Evolutionary conservation across 2,329 filamentous ascomycete species (phyloP), one percentile per base, ranked within the genome.

Genomic region (Mycosphaerella sp.): DNA sequence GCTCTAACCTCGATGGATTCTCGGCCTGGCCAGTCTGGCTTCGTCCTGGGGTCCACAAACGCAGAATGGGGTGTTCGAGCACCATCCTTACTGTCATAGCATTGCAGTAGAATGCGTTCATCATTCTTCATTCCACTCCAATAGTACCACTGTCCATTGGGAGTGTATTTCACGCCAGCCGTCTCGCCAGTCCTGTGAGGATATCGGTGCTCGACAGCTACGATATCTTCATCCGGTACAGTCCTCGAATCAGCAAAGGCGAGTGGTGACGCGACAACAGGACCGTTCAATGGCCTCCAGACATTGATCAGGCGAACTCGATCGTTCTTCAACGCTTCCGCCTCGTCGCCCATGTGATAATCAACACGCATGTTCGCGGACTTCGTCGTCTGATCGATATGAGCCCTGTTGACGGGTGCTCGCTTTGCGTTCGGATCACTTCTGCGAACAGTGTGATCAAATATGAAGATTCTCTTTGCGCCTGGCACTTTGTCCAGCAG

Each of bases 1-100:
- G 87, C 82, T 61, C 90, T 78, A 13, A 95, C 86, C 70, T 96
- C 90, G 66, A 96, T 95, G 66, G 89, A 95, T 75, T 95, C 87
- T 56, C 90, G 76, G 0, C 79, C 80, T 58, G 63, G 65, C 64
- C 64, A 68, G 4, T 84, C 87, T 34, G 82, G 82, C 14, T 81
- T 77, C 0, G 86, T 88, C 58, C 84, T 75, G 1, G 86, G 83
- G 66, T 96, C 86, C 30, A 76, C 74, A 70, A 96, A 96, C 0
- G 89, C 89, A 13, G 84, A 82, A 71, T 94, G 87, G 13, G 88
- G 82, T 41, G 71, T 73, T 50, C 66, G 51, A 49, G 66, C 68
- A 55, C 67, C 41, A 65, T 71, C 49, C 65, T 60, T 47, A 41
- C 65, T 70, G 57, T 75, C 73, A 55, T 69, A 75, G 57, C 73